These are phyloP conservation scores for Furcasterigmium furcatum DNA, from an alignment of 2,329 filamentous ascomycete species.

Conservation along the genomic window DNA sequence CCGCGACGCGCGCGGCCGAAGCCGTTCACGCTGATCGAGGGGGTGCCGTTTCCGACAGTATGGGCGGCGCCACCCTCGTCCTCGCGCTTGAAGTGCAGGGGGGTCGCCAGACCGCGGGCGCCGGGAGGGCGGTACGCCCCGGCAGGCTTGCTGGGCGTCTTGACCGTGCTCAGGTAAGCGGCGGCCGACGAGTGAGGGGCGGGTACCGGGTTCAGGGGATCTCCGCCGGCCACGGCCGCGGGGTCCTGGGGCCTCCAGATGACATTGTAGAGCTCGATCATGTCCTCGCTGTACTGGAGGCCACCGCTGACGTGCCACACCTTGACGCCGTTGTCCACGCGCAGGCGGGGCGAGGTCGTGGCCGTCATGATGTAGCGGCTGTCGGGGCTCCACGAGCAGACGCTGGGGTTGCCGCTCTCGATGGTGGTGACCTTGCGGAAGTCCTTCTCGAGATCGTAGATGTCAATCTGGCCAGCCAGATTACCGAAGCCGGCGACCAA, in stretches of 20 bases:
- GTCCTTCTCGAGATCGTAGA: slow-evolving; percentile 94
- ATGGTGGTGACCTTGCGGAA: slow-evolving; percentile 91
- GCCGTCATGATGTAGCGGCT: slow-evolving; percentile 94
- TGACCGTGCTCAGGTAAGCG: slow-evolving; percentile 78
- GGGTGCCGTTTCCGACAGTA: slow-evolving; percentile 73
- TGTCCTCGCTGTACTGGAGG: slow-evolving; percentile 93
- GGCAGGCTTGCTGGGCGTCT: slow-evolving; percentile 95
- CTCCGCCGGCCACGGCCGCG: slow-evolving; percentile 55
- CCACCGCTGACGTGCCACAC: slow-evolving; percentile 89
- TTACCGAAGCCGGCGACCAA: slow-evolving; percentile 97
- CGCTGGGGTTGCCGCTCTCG: slow-evolving; percentile 90
- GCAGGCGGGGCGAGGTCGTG: slow-evolving; percentile 91
- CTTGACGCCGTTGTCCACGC: slow-evolving; percentile 94
- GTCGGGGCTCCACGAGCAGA: slow-evolving; percentile 97
- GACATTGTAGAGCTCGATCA: slow-evolving; percentile 90
- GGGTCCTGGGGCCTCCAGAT: slow-evolving; percentile 76
- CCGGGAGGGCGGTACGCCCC: slow-evolving; percentile 95
- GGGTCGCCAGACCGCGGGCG: slow-evolving; percentile 83
- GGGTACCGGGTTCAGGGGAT: slow-evolving; percentile 73
- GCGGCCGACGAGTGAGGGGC: slow-evolving; percentile 78
- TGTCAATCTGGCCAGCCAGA: slow-evolving; percentile 93
- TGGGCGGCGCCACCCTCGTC: slow-evolving; percentile 93
- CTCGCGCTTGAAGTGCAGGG: slow-evolving; percentile 94
- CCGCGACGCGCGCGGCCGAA: slow-evolving; percentile 76
- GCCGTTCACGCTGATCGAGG: slow-evolving; percentile 70